Base-by-base conservation (phyloP, 108 stramenopile species). In the Skeletonema potamos region DNA sequence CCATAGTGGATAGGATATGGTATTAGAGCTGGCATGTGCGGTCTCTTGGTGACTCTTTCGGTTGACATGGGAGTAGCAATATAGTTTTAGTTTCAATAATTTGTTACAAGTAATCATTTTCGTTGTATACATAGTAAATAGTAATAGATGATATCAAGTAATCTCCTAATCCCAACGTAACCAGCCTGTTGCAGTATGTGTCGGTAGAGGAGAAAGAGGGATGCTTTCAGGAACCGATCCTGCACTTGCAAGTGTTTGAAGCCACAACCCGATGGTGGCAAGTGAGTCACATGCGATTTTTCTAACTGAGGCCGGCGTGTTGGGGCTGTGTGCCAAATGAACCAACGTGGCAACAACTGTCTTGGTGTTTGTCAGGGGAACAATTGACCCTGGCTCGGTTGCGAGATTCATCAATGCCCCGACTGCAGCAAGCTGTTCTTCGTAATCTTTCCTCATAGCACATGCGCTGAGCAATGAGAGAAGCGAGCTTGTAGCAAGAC, bases 261-360 rank as follows among this genome's bases (percentile, higher is more conserved):
- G 81, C 93, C 93, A 94, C 60, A 94, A 69, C 12, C 87, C 87
- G 44, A 92, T 80, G 2, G 87, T 92, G 13, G 91, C 89, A 34
- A 94, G 71, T 8, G 89, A 84, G 66, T 91, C 88, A 39, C 93
- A 92, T 1, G 91, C 89, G 56, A 90, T 73, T 7, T 76, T 59
- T 9, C 90, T 71, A 17, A 92, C 76, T 13, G 87, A 79, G 3
- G 77, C 66, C 22, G 69, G 28, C 15, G 87, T 82, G 8, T 84
- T 68, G 1, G 83, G 76, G 68, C 86, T 84, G 63, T 94, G 89
- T 11, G 93, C 93, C 17, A 92, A 56, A 43, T 85, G 85, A 17
- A 94, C 88, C 63, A 94, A 66, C 3, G 91, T 87, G 12, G 89
- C 87, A n/a, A 94, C 84, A 9, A 90, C 88, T 44, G 89, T 90